Conservation (phyloP, 257 asterid genomes). For the Phtheirospermum japonicum region DNA sequence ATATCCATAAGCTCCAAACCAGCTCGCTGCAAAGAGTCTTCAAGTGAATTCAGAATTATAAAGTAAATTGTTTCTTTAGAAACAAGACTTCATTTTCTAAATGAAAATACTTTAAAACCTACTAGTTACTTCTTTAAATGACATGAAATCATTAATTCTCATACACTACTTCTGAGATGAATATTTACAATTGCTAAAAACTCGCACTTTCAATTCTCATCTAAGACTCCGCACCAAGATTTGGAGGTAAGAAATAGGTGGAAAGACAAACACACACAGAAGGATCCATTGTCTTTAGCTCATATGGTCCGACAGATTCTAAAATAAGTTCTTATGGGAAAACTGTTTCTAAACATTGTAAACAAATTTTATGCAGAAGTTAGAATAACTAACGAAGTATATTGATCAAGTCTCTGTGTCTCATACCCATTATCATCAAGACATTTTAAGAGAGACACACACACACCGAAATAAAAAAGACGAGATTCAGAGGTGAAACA, state of each 20-base stretch:
- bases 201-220: neutral
- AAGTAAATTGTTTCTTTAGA: too few relatives aligned
- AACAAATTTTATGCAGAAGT: neutral
- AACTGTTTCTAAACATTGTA: conserved; percentile 1
- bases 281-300: conserved; percentile 5
- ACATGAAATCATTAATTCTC: too few relatives aligned
- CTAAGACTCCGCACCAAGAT: conserved; percentile 6
- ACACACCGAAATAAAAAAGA: neutral
- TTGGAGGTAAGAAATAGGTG: conserved; percentile 1
- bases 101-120: too few relatives aligned
- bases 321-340: conserved; percentile 14
- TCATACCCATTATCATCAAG: too few relatives aligned
- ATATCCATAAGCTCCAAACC: conserved; percentile 99
- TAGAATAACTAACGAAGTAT: too few relatives aligned
- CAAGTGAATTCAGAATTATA: conserved; percentile 34
- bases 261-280: neutral
- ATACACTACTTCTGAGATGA: neutral
- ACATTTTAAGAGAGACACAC: neutral
- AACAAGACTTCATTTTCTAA: too few relatives aligned
- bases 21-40: conserved; percentile 74
- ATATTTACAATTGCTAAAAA: neutral
- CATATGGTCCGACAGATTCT: conserved; percentile 14
- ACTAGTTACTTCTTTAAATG: too few relatives aligned
- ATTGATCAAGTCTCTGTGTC: too few relatives aligned
- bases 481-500: conserved; percentile 2